Percentiles rank a stretch among this genome's conserved stretches.
Conservation (phyloP, 805 yeast species). For the Alloascoidea africana region DNA sequence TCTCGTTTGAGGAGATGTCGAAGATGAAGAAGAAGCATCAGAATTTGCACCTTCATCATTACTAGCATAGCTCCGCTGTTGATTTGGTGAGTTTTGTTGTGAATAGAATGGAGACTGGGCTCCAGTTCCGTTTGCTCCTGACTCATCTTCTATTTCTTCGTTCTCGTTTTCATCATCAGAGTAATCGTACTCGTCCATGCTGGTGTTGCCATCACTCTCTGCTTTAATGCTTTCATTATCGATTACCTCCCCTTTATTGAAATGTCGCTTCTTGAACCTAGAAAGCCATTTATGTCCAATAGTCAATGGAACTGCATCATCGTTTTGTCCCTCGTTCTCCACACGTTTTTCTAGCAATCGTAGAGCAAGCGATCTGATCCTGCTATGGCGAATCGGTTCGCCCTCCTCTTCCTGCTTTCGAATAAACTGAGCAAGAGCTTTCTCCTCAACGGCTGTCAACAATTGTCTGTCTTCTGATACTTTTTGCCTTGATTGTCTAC, state of each 20-base stretch:
- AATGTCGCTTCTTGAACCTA: constrained; percentile 1
- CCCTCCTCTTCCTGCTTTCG: not conserved
- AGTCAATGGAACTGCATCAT: not conserved
- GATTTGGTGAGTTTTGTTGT: not conserved
- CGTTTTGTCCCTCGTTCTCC: not conserved
- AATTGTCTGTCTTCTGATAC: not conserved
- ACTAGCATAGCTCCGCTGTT: no score
- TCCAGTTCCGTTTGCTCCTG: not conserved
- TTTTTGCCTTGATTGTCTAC: constrained; percentile 1
- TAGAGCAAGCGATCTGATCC: not conserved
- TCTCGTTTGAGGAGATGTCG: not conserved
- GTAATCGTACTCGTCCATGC: not conserved
- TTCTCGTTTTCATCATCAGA: not conserved
- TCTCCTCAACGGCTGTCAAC: not conserved
- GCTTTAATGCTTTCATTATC: no score
- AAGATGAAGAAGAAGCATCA: not conserved
- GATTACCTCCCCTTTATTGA: not conserved
- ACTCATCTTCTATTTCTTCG: not conserved
- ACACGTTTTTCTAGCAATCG: not conserved
- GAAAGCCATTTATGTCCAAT: not conserved
- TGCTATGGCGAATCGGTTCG: not conserved
- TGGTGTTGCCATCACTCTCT: not conserved
- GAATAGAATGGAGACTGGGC: constrained; percentile 1
- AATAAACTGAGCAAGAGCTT: not conserved
- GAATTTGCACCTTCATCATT: no score